Conservation (phyloP, 1,284 basidiomycete genomes). For the Chalciporus sp. region DNA sequence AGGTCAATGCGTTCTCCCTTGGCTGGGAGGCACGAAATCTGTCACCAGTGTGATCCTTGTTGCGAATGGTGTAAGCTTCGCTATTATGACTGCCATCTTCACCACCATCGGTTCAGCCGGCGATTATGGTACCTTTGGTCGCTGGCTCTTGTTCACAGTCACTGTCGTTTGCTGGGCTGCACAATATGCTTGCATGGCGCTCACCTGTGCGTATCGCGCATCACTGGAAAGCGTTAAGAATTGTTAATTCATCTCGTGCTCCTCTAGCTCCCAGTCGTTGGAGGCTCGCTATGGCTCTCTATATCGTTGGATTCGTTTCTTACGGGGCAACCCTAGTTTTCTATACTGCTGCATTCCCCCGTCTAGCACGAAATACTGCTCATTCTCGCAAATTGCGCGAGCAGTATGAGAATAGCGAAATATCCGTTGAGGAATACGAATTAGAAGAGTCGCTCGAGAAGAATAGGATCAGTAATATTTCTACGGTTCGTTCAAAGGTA, state of each 20-base stretch:
- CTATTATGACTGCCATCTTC: conserved; percentile 79
- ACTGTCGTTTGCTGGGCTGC: conserved; percentile 81
- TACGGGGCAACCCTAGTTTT: conserved; percentile 81
- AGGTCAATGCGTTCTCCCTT: conserved; percentile 73
- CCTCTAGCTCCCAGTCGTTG: conserved; percentile 63
- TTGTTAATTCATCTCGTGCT: background rate
- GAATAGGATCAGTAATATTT: conserved; percentile 85
- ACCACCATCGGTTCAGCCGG: conserved; percentile 81
- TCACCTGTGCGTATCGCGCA: conserved; percentile 52
- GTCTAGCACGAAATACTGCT: conserved; percentile 78
- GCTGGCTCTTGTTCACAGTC: conserved; percentile 72
- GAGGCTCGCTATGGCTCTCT: conserved; percentile 76
- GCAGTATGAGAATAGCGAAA: conserved; percentile 61
- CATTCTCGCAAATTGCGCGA: conserved; percentile 63
- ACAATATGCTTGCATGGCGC: conserved; percentile 75
- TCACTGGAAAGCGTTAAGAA: background rate
- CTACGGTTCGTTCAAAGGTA: conserved; percentile 55
- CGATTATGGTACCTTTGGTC: conserved; percentile 80
- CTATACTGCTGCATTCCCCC: conserved; percentile 82
- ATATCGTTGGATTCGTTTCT: conserved; percentile 79
- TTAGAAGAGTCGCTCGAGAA: conserved; percentile 79
- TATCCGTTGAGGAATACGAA: conserved; percentile 66
- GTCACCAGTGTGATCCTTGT: conserved; percentile 77
- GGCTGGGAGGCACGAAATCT: conserved; percentile 67
- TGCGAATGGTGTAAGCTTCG: conserved; percentile 77